phyloP scores from a whole-genome alignment of 306 rosid genomes.

The Crotalaria pallida region DNA sequence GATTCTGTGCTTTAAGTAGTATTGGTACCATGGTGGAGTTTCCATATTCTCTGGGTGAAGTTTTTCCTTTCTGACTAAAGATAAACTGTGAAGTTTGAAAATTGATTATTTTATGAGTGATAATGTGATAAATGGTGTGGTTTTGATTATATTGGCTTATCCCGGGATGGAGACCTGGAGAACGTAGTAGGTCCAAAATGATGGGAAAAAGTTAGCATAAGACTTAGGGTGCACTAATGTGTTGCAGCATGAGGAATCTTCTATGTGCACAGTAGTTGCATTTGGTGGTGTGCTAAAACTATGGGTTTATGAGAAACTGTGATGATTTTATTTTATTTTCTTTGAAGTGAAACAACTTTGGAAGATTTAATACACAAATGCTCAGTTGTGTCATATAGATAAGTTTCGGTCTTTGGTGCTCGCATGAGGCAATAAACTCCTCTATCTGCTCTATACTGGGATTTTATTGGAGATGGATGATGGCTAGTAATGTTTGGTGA shows the following conservation, averaged over 20 bases:
- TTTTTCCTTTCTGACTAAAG: neutral
- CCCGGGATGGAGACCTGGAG: neutral
- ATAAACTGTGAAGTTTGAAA: neutral
- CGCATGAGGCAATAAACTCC: too few species aligned
- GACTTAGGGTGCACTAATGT: neutral
- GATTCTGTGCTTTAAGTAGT: neutral
- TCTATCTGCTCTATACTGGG: neutral
- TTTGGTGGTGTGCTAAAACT: neutral
- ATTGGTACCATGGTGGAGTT: neutral
- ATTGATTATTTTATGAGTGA: neutral
- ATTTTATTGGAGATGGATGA: neutral
- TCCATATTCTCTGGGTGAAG: neutral
- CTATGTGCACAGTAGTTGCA: neutral
- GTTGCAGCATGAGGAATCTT: neutral
- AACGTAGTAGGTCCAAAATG: neutral
- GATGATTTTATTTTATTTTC: neutral
- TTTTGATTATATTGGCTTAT: neutral
- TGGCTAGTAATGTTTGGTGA: neutral
- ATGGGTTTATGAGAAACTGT: neutral
- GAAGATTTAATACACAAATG: neutral
- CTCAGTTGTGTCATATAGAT: neutral
- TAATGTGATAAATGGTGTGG: constrained; percentile 5
- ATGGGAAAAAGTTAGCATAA: neutral
- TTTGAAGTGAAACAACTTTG: neutral
- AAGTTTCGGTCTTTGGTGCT: neutral